These are phyloP conservation scores for Eucalyptus pauciflora DNA, from an alignment of 345 rosid species.

Conservation along the genomic window DNA sequence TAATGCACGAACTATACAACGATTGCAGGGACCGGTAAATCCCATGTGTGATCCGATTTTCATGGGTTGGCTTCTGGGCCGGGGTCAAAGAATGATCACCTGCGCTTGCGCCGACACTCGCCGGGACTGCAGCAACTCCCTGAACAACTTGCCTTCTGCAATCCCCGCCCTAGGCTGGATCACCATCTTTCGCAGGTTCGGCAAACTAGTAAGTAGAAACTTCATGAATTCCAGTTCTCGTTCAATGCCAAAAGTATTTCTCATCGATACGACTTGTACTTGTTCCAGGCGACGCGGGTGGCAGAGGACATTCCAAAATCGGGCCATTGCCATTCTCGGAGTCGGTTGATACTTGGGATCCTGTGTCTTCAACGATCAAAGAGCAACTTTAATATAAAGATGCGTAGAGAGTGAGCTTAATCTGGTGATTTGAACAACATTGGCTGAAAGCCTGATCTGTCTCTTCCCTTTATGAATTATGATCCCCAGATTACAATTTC, in stretches of 20 bases:
- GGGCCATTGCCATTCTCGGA: neutral
- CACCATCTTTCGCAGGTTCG: conserved; percentile 35
- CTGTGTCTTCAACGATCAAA: neutral
- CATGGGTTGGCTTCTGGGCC: neutral
- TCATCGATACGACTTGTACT: conserved; percentile 17
- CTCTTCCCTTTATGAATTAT: neutral
- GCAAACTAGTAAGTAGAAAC: conserved; percentile 42
- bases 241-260: conserved; percentile 21
- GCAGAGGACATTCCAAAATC: conserved; percentile 17
- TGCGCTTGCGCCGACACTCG: conserved; percentile 31
- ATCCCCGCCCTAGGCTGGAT: conserved; percentile 23
- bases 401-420: neutral
- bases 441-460: neutral
- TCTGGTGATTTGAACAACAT: neutral
- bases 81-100: conserved; percentile 8
- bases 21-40: neutral
- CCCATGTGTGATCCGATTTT: neutral
- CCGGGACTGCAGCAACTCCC: conserved; percentile 30
- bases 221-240: conserved; percentile 42
- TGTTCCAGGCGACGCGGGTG: neutral
- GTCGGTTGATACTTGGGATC: conserved; percentile 26
- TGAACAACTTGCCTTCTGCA: conserved; percentile 33
- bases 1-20: neutral
- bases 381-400: neutral
- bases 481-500: neutral